Evolutionary conservation across 2,329 filamentous ascomycete genomes (phyloP).

Genomic region (Hymenoscyphus repandus): DNA sequence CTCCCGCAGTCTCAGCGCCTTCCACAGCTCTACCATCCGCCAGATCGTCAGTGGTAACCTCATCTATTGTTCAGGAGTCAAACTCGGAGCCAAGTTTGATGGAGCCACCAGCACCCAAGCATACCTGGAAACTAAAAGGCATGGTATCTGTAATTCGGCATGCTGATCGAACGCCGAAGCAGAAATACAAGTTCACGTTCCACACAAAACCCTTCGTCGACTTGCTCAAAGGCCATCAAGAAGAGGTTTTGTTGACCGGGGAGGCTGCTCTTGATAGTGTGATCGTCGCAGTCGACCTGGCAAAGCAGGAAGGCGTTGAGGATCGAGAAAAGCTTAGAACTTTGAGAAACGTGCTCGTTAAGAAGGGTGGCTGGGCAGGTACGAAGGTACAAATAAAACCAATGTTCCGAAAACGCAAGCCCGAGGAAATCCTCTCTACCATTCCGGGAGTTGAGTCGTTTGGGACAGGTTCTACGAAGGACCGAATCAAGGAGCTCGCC

Average conservation of each 20-base stretch:
- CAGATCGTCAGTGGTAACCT: conserved; percentile 19
- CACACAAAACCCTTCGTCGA: conserved; percentile 96
- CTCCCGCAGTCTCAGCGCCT: conserved; percentile 19
- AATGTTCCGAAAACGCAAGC: conserved; percentile 89
- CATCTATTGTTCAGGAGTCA: conserved; percentile 14
- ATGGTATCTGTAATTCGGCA: conserved; percentile 96
- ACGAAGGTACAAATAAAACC: conserved; percentile 99
- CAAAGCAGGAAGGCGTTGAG: conserved; percentile 73
- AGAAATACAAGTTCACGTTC: conserved; percentile 99
- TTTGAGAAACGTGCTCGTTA: conserved; percentile 79
- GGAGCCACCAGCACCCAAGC: conserved; percentile 66
- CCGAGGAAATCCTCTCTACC: conserved; percentile 45
- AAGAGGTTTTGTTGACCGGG: conserved; percentile 91
- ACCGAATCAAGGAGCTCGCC: conserved; percentile 3
- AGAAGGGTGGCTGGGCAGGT: conserved; percentile 89
- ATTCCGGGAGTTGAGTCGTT: conserved; percentile 15
- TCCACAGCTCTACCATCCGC: conserved; percentile 15
- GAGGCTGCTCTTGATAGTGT: conserved; percentile 87
- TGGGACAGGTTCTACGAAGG: conserved; percentile 10
- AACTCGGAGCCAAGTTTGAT: conserved; percentile 16
- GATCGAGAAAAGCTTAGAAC: conserved; percentile 81
- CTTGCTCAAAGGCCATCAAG: conserved; percentile 87
- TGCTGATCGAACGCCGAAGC: conserved; percentile 94
- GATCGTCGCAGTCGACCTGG: conserved; percentile 77
- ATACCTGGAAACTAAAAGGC: conserved; percentile 96